These are phyloP conservation scores for Coemansia sp. DNA, from an alignment of 192 early-diverging fungal genomes.

Conservation along the genomic window DNA sequence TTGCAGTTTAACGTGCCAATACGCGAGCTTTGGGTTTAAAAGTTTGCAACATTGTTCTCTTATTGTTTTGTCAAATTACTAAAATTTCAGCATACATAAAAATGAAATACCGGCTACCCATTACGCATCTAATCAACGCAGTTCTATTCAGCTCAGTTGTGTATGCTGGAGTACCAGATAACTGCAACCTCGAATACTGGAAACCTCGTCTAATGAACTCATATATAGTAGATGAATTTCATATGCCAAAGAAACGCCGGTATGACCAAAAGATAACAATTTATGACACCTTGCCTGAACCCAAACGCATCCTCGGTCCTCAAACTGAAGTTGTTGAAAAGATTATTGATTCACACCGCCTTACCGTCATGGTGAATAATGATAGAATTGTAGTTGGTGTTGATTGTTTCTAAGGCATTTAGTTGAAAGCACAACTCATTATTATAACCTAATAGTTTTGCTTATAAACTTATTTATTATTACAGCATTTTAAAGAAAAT, in stretches of 20 bases:
- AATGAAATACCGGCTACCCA: not conserved
- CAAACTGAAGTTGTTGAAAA: constrained; percentile 27
- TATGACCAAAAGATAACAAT: constrained; percentile 26
- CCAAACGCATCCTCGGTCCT: constrained; percentile 33
- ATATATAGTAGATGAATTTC: constrained; percentile 16
- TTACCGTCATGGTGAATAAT: constrained; percentile 34
- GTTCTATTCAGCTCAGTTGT: not conserved
- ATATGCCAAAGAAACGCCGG: constrained; percentile 14
- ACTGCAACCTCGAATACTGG: constrained; percentile 45
- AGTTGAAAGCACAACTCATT: not conserved
- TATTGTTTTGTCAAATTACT: not conserved
- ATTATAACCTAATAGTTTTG: not conserved
- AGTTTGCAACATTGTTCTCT: not conserved
- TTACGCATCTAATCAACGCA: not conserved
- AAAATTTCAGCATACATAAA: not conserved
- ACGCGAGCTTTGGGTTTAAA: too few species aligned
- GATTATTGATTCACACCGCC: constrained; percentile 22
- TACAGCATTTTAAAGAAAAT: not conserved
- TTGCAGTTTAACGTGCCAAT: too few species aligned
- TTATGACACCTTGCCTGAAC: constrained; percentile 22
- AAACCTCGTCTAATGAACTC: constrained; percentile 29
- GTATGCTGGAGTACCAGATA: constrained; percentile 12
- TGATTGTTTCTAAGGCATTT: constrained; percentile 24
- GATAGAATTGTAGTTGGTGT: constrained; percentile 33
- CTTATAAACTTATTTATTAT: not conserved